These are phyloP conservation scores for Talaromyces sp. DNA, from an alignment of 2,329 filamentous ascomycete species.

Conservation along the genomic window DNA sequence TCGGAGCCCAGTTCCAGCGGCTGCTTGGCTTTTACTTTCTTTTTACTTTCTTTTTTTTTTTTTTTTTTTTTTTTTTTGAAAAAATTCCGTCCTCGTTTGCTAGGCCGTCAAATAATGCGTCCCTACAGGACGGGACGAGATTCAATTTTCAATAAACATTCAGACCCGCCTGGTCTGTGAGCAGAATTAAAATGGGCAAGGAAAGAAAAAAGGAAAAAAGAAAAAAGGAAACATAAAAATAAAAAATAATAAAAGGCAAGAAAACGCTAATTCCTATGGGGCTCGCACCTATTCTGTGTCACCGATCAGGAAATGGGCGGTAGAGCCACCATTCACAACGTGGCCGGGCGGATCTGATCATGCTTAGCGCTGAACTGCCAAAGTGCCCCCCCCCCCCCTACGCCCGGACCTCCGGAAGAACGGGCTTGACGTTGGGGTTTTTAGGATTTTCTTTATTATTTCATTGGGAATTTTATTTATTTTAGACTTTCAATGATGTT, in stretches of 20 bases:
- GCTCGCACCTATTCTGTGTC: conserved; percentile 9
- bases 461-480: neutral
- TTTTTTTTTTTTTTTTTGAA: too few species aligned
- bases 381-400: conserved; percentile 6
- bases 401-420: conserved; percentile 14
- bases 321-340: conserved; percentile 32
- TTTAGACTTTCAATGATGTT: neutral
- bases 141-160: too few species aligned
- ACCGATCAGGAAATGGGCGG: conserved; percentile 25
- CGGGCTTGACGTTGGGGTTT: conserved; percentile 1
- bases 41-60: too few species aligned
- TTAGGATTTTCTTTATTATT: neutral
- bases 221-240: neutral
- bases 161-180: too few species aligned
- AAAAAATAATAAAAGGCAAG: neutral
- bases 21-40: too few species aligned
- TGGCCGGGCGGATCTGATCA: conserved; percentile 32
- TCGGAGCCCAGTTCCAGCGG: too few species aligned
- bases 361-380: conserved; percentile 23
- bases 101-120: too few species aligned
- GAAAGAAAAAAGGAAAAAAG: neutral
- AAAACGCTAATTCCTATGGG: conserved; percentile 10
- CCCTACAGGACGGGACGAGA: too few species aligned
- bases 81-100: too few species aligned
- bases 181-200: neutral